Evolutionary conservation across 768 basidiomycete genomes (phyloP).

Genomic region (Boletus insuetus): DNA sequence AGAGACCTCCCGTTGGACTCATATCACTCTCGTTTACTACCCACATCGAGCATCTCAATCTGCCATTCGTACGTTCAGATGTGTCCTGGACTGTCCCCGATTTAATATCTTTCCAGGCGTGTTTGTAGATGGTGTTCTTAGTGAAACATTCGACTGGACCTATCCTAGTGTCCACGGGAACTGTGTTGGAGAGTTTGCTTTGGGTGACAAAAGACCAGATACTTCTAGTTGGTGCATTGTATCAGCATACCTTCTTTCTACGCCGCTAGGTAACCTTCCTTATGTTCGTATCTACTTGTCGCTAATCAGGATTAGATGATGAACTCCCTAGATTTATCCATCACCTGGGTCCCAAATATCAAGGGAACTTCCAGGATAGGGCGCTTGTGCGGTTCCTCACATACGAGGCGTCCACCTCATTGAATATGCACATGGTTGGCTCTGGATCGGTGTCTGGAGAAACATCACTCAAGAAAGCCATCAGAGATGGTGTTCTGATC

Average conservation of each 20-base stretch:
- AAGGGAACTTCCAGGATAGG: conserved; percentile 71
- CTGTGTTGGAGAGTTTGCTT: conserved; percentile 39
- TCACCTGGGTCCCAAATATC: conserved; percentile 79
- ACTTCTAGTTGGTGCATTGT: conserved; percentile 60
- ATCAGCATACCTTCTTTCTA: conserved; percentile 59
- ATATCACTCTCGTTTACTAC: conserved; percentile 65
- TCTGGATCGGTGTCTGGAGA: conserved; percentile 43
- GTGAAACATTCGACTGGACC: conserved; percentile 57
- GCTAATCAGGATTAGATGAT: conserved; percentile 46
- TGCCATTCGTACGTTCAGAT: conserved; percentile 52
- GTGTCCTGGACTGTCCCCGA: neutral
- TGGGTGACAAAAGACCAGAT: conserved; percentile 52
- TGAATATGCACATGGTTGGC: conserved; percentile 73
- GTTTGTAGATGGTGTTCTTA: conserved; percentile 70
- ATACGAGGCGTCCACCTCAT: conserved; percentile 79
- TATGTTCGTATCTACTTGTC: neutral
- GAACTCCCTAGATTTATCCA: conserved; percentile 74
- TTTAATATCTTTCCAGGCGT: conserved; percentile 45
- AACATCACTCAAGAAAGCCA: conserved; percentile 35
- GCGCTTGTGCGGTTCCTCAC: conserved; percentile 72
- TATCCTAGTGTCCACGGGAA: conserved; percentile 56
- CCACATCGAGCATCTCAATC: conserved; percentile 54
- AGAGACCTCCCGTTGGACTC: conserved; percentile 65
- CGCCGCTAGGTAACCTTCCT: conserved; percentile 48
- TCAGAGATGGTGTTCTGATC: conserved; percentile 42